Evolutionary conservation across 805 yeast species (phyloP).

Genomic region (Hanseniaspora lindneri): DNA sequence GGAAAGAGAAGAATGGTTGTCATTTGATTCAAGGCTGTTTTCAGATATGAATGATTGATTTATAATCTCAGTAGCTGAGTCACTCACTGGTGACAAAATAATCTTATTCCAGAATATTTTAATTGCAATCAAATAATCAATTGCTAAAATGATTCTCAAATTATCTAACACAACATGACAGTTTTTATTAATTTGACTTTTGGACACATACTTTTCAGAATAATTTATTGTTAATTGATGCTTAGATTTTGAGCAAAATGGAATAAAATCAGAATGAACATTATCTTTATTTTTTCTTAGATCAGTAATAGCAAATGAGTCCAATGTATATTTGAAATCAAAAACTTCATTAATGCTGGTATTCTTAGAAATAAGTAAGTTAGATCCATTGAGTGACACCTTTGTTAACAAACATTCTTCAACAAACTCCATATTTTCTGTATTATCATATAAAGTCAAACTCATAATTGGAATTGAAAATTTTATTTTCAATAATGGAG

Average conservation of each 20-base stretch:
- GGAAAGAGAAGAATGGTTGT: too few species aligned
- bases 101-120: constrained; percentile 48
- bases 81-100: constrained; percentile 1
- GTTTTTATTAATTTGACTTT: constrained; percentile 48
- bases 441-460: constrained; percentile 46
- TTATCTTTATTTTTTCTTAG: constrained; percentile 50
- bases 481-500: constrained; percentile 34
- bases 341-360: constrained; percentile 41
- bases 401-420: constrained; percentile 39
- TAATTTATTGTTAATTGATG: constrained; percentile 59
- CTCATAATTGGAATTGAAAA: constrained; percentile 56
- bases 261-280: constrained; percentile 70
- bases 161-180: constrained; percentile 47
- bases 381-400: constrained; percentile 45
- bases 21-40: neutral
- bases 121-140: constrained; percentile 74
- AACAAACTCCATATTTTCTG: constrained; percentile 31
- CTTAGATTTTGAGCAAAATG: constrained; percentile 48
- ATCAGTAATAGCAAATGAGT: constrained; percentile 67
- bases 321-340: constrained; percentile 35
- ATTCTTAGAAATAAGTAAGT: constrained; percentile 40
- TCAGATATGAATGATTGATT: constrained; percentile 31
- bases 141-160: constrained; percentile 44
- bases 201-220: constrained; percentile 32
- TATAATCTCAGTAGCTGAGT: neutral